These are phyloP conservation scores for Bretziella fagacearum DNA, from an alignment of 2,329 filamentous ascomycete genomes.

Conservation along the genomic window DNA sequence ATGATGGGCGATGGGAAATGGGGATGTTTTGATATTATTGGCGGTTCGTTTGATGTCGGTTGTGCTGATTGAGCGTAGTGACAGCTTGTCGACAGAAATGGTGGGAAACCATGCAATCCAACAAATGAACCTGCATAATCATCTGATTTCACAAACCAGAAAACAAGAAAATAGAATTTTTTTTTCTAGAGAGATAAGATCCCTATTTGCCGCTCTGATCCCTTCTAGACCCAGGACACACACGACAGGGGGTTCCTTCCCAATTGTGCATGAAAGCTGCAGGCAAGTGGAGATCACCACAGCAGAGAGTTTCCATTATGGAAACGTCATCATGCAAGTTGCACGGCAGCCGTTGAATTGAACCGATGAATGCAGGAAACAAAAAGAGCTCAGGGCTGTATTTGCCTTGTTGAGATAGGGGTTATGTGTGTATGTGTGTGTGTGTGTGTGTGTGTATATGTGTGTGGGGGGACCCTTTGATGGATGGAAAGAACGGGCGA, in stretches of 20 bases:
- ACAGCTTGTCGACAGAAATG: no score
- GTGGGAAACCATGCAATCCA: no score
- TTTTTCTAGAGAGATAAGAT: background rate
- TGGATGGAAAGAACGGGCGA: no score
- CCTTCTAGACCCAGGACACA: background rate
- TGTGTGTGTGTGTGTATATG: no score
- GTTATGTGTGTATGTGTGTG: no score
- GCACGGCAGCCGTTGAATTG: background rate
- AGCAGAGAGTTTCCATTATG: background rate
- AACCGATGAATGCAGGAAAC: background rate
- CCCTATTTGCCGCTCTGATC: background rate
- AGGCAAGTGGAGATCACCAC: background rate
- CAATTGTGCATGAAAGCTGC: background rate
- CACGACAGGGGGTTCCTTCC: background rate
- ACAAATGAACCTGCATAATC: background rate
- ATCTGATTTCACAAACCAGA: background rate
- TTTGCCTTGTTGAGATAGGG: no score
- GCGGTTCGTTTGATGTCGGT: background rate
- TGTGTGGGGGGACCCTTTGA: no score
- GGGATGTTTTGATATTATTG: slow-evolving; percentile 1
- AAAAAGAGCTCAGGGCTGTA: no score
- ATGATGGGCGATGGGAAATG: background rate
- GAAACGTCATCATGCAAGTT: background rate
- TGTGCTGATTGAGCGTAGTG: background rate
- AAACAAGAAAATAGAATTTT: background rate